Base-by-base conservation (phyloP, 495 filamentous ascomycete genomes). In the Podospora sp. region DNA sequence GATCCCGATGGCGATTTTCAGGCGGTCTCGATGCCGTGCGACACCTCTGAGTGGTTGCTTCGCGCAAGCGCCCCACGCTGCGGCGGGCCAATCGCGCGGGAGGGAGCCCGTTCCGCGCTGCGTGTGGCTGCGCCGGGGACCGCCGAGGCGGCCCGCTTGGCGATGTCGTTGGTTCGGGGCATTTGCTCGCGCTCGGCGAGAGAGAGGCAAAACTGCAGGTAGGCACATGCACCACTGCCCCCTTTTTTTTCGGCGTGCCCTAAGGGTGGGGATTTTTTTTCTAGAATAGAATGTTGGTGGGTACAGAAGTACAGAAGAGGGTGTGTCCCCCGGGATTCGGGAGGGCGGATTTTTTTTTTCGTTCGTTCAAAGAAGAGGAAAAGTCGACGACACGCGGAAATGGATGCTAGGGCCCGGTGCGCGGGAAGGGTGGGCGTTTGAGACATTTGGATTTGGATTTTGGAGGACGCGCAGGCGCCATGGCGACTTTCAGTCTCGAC, bases 51-150 rank as follows among this genome's bases (percentile, higher is more conserved):
- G 40, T 46, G 40, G 40, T 46, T 14, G 40, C 4, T 14, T 46
- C 12, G 40, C 40, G 40, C 5, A 14, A 51, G 67, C 61, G 68
- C 65, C 69, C 69, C 69, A 59, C 69, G 29, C 21, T n/a, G 25
- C 40, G 21, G 26, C 29, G 40, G 40, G 61, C 69, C 69, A 70
- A 70, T 70, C 60, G 57, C 53, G n/a, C 21, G 26, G 35, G 61
- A 57, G 65, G 69, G 57, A 68, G 66, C 65, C 69, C 36, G 27
- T 62, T 68, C 35, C 62, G 62, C 40, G 46, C 65, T 33, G 51
- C 58, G 65, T 53, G 35, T 68, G 68, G 68, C 65, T 64, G 49
- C 20, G 65, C 57, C 52, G 63, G 21, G 50, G 29, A 55, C 25
- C 60, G 58, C 65, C 64, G 64, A 52, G 21, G 36, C 27, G 49